phyloP scores from a whole-genome alignment of 2,329 filamentous ascomycete genomes.

The Calonectria honghensis region DNA sequence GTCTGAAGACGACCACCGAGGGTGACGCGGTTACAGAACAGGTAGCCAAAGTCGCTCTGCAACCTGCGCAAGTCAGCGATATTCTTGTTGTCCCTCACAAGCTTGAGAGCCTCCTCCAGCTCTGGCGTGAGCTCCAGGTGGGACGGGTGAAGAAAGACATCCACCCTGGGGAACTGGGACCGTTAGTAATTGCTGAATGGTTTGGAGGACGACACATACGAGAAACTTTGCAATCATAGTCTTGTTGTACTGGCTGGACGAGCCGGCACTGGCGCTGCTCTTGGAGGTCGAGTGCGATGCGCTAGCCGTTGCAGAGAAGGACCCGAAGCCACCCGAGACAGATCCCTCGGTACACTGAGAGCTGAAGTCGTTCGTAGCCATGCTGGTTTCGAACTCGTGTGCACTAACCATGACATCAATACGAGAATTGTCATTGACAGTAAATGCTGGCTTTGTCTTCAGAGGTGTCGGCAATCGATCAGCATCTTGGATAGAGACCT shows the following conservation, averaged over 20 bases:
- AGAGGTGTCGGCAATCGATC: background rate
- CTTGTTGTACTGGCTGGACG: background rate
- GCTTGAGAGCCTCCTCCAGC: background rate
- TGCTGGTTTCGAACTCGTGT: slow-evolving; percentile 12
- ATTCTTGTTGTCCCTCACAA: background rate
- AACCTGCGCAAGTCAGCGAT: background rate
- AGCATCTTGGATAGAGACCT: background rate
- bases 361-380: slow-evolving; percentile 13
- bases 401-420: slow-evolving; percentile 6
- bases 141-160: background rate
- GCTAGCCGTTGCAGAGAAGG: background rate
- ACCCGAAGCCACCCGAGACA: background rate
- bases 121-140: slow-evolving; percentile 3
- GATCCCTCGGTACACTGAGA: slow-evolving; percentile 7
- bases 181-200: background rate
- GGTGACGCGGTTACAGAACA: slow-evolving; percentile 6
- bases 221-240: slow-evolving; percentile 14
- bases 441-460: background rate
- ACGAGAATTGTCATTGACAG: background rate
- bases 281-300: background rate
- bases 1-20: slow-evolving; percentile 4
- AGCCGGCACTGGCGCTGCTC: background rate
- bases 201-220: background rate
- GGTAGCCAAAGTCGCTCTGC: slow-evolving; percentile 7
- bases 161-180: slow-evolving; percentile 1